Conservation (phyloP, 1,284 basidiomycete genomes). For the Fistulina hepatica region DNA sequence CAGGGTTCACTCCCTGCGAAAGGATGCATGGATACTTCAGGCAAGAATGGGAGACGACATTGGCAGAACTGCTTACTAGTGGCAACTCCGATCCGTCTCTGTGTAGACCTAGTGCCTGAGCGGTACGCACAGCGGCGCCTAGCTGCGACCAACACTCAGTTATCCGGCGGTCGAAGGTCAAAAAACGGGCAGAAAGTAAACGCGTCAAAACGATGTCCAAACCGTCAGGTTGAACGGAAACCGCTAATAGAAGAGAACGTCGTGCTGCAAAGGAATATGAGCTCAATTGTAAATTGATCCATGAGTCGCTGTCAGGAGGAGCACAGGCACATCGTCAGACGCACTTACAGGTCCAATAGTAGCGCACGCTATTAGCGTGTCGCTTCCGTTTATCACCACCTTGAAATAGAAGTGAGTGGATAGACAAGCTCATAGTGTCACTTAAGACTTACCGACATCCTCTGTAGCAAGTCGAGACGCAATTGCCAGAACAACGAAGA, state of each 20-base stretch:
- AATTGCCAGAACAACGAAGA: constrained; percentile 92
- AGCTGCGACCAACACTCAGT: constrained; percentile 95
- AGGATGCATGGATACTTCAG: constrained; percentile 4
- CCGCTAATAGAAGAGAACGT: constrained; percentile 76
- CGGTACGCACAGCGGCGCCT: constrained; percentile 85
- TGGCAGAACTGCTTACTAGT: constrained; percentile 1
- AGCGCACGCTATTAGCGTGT: constrained; percentile 66
- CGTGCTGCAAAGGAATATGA: constrained; percentile 65
- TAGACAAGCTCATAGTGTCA: too few species aligned
- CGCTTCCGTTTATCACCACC: constrained; percentile 77
- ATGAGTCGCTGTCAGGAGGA: constrained; percentile 14
- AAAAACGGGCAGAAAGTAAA: constrained; percentile 79
- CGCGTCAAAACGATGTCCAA: constrained; percentile 84
- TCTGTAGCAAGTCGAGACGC: constrained; percentile 73
- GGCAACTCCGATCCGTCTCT: constrained; percentile 67
- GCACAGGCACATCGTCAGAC: neutral
- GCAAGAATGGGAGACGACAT: neutral
- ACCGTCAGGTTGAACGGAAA: constrained; percentile 84
- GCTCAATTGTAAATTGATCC: too few species aligned
- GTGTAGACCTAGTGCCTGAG: constrained; percentile 89
- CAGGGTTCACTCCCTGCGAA: constrained; percentile 59
- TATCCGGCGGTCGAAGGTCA: constrained; percentile 80
- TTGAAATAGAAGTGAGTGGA: too few species aligned
- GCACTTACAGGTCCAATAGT: constrained; percentile 89
- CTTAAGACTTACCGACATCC: too few species aligned